Conservation (phyloP, 805 yeast genomes). For the Cyberlindnera suaveolens region DNA sequence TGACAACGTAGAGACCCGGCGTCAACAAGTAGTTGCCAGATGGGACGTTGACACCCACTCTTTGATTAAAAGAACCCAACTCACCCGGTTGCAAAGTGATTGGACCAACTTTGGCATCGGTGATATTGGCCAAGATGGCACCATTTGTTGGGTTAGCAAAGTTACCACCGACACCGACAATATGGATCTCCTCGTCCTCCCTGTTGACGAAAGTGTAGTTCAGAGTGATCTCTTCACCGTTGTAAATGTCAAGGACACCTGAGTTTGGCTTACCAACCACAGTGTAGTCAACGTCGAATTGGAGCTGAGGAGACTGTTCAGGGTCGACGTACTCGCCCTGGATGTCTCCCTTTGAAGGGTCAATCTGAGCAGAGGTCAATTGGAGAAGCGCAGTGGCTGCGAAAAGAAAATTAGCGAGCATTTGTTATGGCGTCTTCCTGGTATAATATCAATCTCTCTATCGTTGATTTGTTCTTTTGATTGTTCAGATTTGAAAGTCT, state of each 20-base stretch:
- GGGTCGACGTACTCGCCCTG: conserved; percentile 18
- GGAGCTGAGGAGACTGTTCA: conserved; percentile 29
- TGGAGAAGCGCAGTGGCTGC: conserved; percentile 11
- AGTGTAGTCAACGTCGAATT: conserved; percentile 42
- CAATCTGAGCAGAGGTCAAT: conserved; percentile 11
- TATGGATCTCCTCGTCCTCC: conserved; percentile 42
- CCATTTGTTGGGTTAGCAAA: conserved; percentile 51
- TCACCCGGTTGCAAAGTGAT: conserved; percentile 44
- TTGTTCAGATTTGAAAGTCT: conserved; percentile 18
- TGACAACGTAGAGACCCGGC: conserved; percentile 52
- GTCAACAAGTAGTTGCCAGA: conserved; percentile 52
- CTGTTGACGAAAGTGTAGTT: conserved; percentile 46
- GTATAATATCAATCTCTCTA: too few relatives aligned
- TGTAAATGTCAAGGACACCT: conserved; percentile 32
- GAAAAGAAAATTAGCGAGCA: conserved; percentile 5
- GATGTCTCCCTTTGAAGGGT: conserved; percentile 12
- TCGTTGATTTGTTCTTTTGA: neutral
- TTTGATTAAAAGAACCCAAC: conserved; percentile 46
- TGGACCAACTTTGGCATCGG: conserved; percentile 62
- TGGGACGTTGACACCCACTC: conserved; percentile 48
- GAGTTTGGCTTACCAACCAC: conserved; percentile 40
- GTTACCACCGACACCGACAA: conserved; percentile 67
- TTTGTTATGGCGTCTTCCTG: neutral
- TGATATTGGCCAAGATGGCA: conserved; percentile 50
- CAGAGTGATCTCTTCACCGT: conserved; percentile 49